Base-by-base conservation (phyloP, 2,329 filamentous ascomycete genomes). In the Fusarium albidum region DNA sequence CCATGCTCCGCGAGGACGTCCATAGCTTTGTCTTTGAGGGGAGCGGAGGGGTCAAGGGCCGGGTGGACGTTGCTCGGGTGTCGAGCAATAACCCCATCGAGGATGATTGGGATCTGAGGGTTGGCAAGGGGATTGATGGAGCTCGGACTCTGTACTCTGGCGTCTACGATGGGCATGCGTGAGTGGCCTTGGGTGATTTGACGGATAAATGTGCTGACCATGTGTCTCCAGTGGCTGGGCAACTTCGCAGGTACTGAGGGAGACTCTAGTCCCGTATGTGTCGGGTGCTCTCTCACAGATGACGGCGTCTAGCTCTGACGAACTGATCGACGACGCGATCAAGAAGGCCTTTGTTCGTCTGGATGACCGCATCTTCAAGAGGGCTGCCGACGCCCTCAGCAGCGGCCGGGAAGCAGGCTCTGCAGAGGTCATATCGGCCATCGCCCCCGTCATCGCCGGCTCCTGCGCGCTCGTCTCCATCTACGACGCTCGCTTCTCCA, bases 391-490 rank as follows among this genome's bases (percentile, higher is more conserved):
- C 8, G 71, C 75, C 5, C 52, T 69, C 17, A 54, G 68, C 5
- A 66, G 63, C 1, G 64, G 56, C 46, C 47, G 55, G 58, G 66
- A 66, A 48, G 64, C 69, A 59, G 56, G 71, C 49, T 57, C 64
- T 6, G 61, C 68, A 2, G 58, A 67, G 14, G 69, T 61, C 37
- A 56, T 72, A 21, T 46, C 66, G 2, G 69, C 70, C 11, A 59
- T 80, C 5, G 66, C 73, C 5, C 69, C 76, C 1, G 70, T 74
- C 4, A 66, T 72, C 21, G 70, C 75, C 2, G 86, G 87, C 6
- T 88, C 85, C 5, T 89, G 86, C 59, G 87, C 87, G 10, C 73
- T 89, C 1, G 74, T 90, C 2, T 78, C 85, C 1, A 71, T 88
- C 2, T 89, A 84, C 64, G 85, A 91, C 55, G 78, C 84, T 0